phyloP scores from a whole-genome alignment of 2,329 filamentous ascomycete genomes.

The Pseudopithomyces chartarum region DNA sequence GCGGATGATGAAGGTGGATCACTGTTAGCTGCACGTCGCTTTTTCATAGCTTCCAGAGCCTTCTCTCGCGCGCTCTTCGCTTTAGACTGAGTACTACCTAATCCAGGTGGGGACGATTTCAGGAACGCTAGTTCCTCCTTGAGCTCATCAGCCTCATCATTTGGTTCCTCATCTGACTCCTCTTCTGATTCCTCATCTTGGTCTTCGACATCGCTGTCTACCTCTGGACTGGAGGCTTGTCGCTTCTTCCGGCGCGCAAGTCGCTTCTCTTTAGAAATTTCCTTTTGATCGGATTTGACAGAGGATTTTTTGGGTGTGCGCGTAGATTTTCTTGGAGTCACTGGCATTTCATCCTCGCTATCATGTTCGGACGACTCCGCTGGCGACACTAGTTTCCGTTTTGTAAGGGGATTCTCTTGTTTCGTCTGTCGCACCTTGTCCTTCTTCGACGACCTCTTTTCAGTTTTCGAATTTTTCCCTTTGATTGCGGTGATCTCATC shows the following conservation, averaged over 20 bases:
- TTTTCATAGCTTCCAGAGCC: constrained; percentile 52
- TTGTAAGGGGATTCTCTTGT: neutral
- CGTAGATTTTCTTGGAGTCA: neutral
- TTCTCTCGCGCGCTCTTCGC: constrained; percentile 44
- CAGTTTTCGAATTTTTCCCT: neutral
- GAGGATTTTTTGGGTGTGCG: neutral
- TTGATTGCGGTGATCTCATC: neutral
- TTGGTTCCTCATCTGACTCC: constrained; percentile 20
- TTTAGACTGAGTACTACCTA: constrained; percentile 30
- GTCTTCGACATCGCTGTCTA: constrained; percentile 22
- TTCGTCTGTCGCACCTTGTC: neutral
- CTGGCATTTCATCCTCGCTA: neutral
- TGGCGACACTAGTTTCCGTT: neutral
- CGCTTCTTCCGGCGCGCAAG: neutral
- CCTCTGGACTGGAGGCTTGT: constrained; percentile 6
- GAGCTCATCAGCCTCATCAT: constrained; percentile 45
- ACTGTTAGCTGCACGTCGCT: constrained; percentile 41
- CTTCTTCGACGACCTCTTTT: neutral
- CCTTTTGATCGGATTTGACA: neutral
- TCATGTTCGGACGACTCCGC: neutral
- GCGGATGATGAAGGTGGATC: constrained; percentile 29
- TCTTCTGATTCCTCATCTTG: constrained; percentile 23
- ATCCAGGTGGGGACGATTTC: constrained; percentile 36
- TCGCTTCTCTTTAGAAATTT: neutral
- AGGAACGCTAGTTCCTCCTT: constrained; percentile 54